Evolutionary conservation across 345 rosid species (phyloP), one percentile per base, ranked within the genome.

Genomic region (Eucalyptus decipiens): DNA sequence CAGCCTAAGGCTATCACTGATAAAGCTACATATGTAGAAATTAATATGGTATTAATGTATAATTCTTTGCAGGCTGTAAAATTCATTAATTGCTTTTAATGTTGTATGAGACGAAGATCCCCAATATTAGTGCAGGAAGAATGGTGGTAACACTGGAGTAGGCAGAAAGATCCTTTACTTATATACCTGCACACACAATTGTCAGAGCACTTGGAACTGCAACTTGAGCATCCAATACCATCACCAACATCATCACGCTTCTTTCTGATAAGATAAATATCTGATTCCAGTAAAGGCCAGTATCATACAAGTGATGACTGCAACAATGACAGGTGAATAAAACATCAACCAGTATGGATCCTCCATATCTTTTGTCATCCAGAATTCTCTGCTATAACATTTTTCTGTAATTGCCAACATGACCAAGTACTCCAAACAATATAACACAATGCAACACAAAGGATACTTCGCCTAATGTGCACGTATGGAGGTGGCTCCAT

Each of bases 401-500:
- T 40, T 40, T 40, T 21, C 83, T 23, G 83, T 76, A 40, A 40
- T 76, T 76, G 47, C 47, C 83, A 40, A 76, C 83, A 76, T 37
- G 28, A 19, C 30, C 83, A 40, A 6, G 47, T 40, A 76, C 47
- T 37, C 45, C 16, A 56, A 51, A 47, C 52, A 81, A 19, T 34
- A 87, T 30, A 92, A 24, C 86, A 86, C 47, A 90, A 58, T 21
- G 15, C 28, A 52, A 80, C 11, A n/a, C 60, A 87, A 80, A 94
- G 99, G 99, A 97, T 97, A 97, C 99, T 97, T 90, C 98, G 98
- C 90, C 94, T 95, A 90, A 97, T 97, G 92, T 96, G 98, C 89
- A 93, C 95, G 89, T 97, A 97, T 67, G 97, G 93, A 93, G 98
- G 97, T 56, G 95, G 97, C 90, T 94, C 97, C 89, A 92, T 88